A percentile compares a stretch with the other conserved stretches of the same genome.
Conservation (phyloP, 202 grass and related monocot species). For the Elaeis oleifera region DNA sequence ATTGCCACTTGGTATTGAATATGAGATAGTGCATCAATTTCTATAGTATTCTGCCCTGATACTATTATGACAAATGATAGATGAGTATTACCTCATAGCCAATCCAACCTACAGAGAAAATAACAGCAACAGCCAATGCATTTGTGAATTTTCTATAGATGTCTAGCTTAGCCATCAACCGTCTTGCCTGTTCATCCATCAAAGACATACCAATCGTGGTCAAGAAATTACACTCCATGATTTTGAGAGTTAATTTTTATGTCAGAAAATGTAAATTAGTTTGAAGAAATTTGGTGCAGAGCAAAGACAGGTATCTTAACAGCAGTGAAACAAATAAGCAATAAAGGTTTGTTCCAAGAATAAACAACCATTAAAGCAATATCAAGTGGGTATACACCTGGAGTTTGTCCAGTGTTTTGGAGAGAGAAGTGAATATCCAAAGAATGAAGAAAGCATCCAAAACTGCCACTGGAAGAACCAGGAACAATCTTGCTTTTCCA, state of each 20-base stretch:
- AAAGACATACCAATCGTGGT: neutral
- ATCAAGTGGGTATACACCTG: constrained; percentile 5
- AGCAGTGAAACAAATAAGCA: neutral
- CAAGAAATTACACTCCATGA: neutral
- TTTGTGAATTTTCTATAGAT: constrained; percentile 19
- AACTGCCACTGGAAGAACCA: constrained; percentile 22
- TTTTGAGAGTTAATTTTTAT: neutral
- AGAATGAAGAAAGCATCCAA: constrained; percentile 25
- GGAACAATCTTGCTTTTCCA: constrained; percentile 22
- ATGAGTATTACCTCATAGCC: constrained; percentile 9
- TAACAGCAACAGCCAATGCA: constrained; percentile 18
- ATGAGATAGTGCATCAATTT: neutral
- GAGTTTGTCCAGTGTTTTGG: constrained; percentile 18
- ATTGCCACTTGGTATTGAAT: neutral
- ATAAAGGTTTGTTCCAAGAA: neutral
- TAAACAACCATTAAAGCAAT: neutral
- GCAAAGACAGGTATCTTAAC: neutral
- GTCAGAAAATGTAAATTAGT: neutral
- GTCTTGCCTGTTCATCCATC: constrained; percentile 14
- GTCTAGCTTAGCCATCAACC: constrained; percentile 20
- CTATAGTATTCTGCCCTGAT: neutral
- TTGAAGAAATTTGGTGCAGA: too few relatives aligned
- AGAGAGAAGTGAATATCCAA: constrained; percentile 21
- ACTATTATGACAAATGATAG: neutral
- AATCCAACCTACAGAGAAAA: constrained; percentile 20